phyloP scores from a whole-genome alignment of 129 eudicot species.

The Flaveria brownii region DNA sequence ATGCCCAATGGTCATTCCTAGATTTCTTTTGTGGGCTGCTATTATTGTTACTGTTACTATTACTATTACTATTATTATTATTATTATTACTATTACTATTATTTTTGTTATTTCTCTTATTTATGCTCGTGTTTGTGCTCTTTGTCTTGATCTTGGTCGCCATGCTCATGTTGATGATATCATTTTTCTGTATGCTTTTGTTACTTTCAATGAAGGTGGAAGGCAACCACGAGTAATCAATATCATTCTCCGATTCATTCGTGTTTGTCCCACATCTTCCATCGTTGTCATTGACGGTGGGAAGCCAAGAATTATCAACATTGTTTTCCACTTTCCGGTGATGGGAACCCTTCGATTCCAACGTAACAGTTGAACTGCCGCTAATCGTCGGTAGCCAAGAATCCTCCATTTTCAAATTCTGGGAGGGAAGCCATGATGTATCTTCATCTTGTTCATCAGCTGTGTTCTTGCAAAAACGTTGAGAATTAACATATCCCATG shows the following conservation, averaged over 20 bases:
- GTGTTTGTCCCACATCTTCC: conserved; percentile 15
- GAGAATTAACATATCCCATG: conserved; percentile 24
- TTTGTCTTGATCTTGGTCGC: background rate
- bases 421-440: conserved; percentile 31
- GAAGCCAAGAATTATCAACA: conserved; percentile 39
- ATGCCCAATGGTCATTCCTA: conserved; percentile 35
- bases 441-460: conserved; percentile 17
- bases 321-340: background rate
- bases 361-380: background rate
- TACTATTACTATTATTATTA: background rate
- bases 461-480: conserved; percentile 15
- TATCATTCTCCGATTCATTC: conserved; percentile 15
- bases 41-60: conserved; percentile 4
- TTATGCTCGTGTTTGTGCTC: background rate
- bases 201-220: conserved; percentile 24
- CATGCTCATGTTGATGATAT: background rate
- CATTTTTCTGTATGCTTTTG: conserved; percentile 17
- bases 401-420: conserved; percentile 13
- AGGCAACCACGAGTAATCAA: conserved; percentile 40
- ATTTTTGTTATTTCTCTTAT: background rate
- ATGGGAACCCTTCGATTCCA: background rate
- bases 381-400: conserved; percentile 31
- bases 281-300: background rate
- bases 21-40: conserved; percentile 10
- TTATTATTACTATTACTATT: background rate